Base-by-base conservation (phyloP, 2,329 filamentous ascomycete species). In the Exophiala xenobiotica region DNA sequence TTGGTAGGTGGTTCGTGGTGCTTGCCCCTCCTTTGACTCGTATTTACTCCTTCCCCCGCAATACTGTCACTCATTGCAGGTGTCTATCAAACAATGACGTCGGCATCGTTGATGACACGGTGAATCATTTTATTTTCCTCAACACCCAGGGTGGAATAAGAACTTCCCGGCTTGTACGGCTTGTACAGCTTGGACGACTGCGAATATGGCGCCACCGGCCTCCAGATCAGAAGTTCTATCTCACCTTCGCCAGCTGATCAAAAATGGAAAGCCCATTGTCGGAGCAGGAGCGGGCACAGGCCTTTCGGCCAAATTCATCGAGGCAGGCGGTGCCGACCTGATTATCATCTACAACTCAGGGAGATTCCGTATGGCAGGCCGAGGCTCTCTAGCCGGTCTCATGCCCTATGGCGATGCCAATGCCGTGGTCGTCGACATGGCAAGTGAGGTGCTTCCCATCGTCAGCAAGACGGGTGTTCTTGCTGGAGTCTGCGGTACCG, bases 341-440 rank as follows among this genome's bases (percentile, higher is more conserved):
- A 86, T 88, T 62, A 81, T 87, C 56, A 78, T 88, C 60, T 88
- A 88, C 73, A 88, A 88, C 67, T 84, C 80, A 29, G 85, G 85
- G 0, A 78, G 85, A 3, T 88, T 85, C 64, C 80, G 85, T 7
- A 88, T 89, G 86, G 85, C 84, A 0, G 85, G 86, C 0, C 74
- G 81, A 35, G 85, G 85, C 0, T 87, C 83, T 0, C 68, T 88
- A 8, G 84, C 85, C 0, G 85, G 85, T 0, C 67, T 87, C 43
- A 86, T 87, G 82, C 83, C 85, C 0, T 88, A 86, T 63, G 81
- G 82, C 3, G 84, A 87, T 63, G 84, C 85, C 3, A 87, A 88
- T 61, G 79, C 83, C 54, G 78, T 87, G 2, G 83, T 88, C 0
- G 68, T 87, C 1, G 82, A 86, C 26, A 88, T 88, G 84, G 81